These are phyloP conservation scores for Scutellaria barbata DNA, from an alignment of 257 asterid genomes.

Conservation along the genomic window DNA sequence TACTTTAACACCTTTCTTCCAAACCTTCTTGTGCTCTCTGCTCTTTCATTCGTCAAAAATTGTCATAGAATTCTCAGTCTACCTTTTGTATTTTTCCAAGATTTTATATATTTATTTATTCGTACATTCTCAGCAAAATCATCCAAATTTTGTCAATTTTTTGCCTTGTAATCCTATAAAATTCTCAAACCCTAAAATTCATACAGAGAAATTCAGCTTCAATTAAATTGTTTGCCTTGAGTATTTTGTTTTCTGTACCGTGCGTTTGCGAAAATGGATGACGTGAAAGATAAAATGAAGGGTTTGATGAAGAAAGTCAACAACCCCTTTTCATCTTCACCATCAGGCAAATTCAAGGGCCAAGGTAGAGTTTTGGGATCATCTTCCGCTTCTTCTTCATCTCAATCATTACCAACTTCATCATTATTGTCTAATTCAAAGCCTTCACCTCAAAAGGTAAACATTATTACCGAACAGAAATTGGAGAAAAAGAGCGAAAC, in stretches of 20 bases:
- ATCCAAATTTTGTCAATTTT: constrained; percentile 1
- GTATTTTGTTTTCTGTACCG: constrained; percentile 2
- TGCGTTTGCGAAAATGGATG: constrained; percentile 61
- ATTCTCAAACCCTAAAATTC: not conserved
- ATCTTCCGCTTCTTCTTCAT: constrained; percentile 51
- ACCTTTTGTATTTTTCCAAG: not conserved
- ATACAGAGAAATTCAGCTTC: not conserved
- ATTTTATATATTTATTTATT: not conserved
- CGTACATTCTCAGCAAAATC: not conserved
- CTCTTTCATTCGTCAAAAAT: not conserved
- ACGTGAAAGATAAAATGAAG: constrained; percentile 83
- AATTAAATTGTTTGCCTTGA: constrained; percentile 8
- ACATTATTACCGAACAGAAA: constrained; percentile 39
- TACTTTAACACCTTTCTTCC: constrained; percentile 10
- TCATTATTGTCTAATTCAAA: constrained; percentile 39
- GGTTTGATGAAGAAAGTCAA: constrained; percentile 90
- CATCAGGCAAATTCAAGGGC: constrained; percentile 87
- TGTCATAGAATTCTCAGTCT: constrained; percentile 34
- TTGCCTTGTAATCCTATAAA: constrained; percentile 14
- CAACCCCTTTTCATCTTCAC: constrained; percentile 67
- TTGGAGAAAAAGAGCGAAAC: constrained; percentile 33
- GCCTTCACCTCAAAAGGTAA: constrained; percentile 41
- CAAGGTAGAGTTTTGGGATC: constrained; percentile 89
- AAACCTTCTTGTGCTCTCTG: constrained; percentile 1
- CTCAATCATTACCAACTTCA: constrained; percentile 41